Base-by-base conservation (phyloP, 2,329 filamentous ascomycete genomes). In the Blastomyces silverae region DNA sequence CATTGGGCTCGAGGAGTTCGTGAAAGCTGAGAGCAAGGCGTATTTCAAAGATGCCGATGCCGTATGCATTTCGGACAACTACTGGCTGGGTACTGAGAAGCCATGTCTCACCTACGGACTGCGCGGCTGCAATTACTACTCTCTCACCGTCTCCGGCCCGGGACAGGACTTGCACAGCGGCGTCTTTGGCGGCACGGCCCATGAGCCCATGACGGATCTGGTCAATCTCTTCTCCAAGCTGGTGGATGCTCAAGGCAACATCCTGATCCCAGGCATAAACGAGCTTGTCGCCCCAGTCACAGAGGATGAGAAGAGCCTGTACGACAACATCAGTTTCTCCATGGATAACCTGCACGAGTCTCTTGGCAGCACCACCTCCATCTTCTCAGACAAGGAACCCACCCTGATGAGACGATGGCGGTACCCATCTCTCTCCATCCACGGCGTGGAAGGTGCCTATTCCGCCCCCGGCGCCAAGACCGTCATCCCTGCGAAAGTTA, bases 71-170 rank as follows among this genome's bases (percentile, higher is more conserved):
- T 96, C 91, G 59, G 94, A 99, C 79, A 99, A 99, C 85, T 99
- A 99, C 87, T 99, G 94, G 94, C 87, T 99, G 52, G 94, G 94
- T 66, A 97, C 94, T 6, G 92, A 97, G 84, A 97, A 97, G 84
- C 94, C 94, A 15, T 99, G 94, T 78, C 81, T 99, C 74, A 99
- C 94, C 11, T 99, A 99, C 77, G 94, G 94, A 71, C 89, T 99
- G 68, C 90, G 94, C 70, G 94, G 94, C 63, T 95, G 91, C 87
- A 97, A 95, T 82, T 99, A 99, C 85, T 99, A 97, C 83, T 90
- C 89, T 62, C 80, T 99, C 70, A 90, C 94, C 79, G 83, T 99
- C 68, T 92, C 89, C 10, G 94, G 94, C 0, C 94, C 94, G 13
- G 94, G 88, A 52, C 90, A 93, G 70, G 94, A 99, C 77, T 84